Percentiles rank a stretch among this genome's conserved stretches.
Conservation (phyloP, 2,329 filamentous ascomycete genomes). For the Phialophora chinensis region DNA sequence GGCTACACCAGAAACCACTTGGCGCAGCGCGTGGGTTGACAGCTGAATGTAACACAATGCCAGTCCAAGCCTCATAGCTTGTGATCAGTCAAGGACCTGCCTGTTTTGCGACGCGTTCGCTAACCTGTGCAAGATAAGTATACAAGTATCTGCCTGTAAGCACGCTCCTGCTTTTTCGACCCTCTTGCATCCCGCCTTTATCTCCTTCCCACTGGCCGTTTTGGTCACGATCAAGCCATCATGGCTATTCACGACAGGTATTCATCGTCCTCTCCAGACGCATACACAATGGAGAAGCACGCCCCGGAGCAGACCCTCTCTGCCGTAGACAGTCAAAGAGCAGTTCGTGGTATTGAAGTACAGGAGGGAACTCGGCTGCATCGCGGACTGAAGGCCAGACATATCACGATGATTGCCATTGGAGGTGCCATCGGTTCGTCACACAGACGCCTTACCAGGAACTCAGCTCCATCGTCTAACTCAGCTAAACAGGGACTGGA, state of each 20-base stretch:
- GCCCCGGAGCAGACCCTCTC: conserved; percentile 11
- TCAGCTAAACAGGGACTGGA: conserved; percentile 42
- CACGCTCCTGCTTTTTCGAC: not conserved
- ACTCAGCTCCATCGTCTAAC: not conserved
- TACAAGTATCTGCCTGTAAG: not conserved
- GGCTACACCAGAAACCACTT: conserved; percentile 13
- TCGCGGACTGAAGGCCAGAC: conserved; percentile 50
- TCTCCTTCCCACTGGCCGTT: not conserved
- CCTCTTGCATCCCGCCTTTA: not conserved
- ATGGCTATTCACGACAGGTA: conserved; percentile 19
- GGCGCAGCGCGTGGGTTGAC: conserved; percentile 14
- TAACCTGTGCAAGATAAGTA: conserved; percentile 11
- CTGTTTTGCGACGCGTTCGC: not conserved
- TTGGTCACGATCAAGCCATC: not conserved
- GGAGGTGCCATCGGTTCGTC: conserved; percentile 49
- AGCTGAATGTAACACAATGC: conserved; percentile 23
- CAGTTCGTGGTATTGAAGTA: conserved; percentile 16
- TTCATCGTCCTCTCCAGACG: conserved; percentile 20
- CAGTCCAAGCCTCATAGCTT: conserved; percentile 5
- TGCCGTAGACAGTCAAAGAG: conserved; percentile 12
- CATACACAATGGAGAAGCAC: conserved; percentile 19
- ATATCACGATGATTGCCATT: conserved; percentile 53
- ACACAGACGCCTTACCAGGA: not conserved
- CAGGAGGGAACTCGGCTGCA: conserved; percentile 42
- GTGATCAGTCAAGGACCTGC: conserved; percentile 7